Evolutionary conservation across 441 rosid species (phyloP).

Genomic region (Gossypium lobatum): DNA sequence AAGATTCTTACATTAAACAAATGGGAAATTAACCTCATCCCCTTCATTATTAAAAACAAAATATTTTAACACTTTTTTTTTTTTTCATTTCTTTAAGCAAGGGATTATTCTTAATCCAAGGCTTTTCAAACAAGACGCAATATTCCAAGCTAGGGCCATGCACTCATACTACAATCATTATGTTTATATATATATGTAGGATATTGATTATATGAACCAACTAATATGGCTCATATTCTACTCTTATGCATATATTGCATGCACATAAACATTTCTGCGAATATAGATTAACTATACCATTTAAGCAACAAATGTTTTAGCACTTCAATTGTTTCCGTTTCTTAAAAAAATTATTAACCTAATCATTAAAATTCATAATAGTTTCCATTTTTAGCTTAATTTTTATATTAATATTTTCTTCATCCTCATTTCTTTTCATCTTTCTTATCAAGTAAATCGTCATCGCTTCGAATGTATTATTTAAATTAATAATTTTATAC

Average conservation of each 20-base stretch:
- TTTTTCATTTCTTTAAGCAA: background rate
- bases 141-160: background rate
- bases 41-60: background rate
- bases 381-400: background rate
- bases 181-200: background rate
- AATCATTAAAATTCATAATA: too few species aligned
- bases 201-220: too few species aligned
- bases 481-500: too few species aligned
- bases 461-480: too few species aligned
- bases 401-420: too few species aligned
- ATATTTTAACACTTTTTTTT: too few species aligned
- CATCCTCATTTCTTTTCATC: background rate
- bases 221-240: too few species aligned
- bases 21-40: background rate
- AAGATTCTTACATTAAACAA: background rate
- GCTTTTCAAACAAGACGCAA: background rate
- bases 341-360: too few species aligned
- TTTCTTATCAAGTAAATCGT: too few species aligned
- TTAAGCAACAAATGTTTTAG: background rate
- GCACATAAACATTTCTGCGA: background rate
- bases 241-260: too few species aligned
- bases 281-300: background rate
- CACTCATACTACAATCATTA: background rate
- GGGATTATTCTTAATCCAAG: constrained; percentile 1
- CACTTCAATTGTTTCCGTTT: background rate